Percentiles rank a stretch among this genome's conserved stretches.
phyloP scores from a whole-genome alignment of 2,329 filamentous ascomycete genomes.

The Aspergillus transmontanensis region DNA sequence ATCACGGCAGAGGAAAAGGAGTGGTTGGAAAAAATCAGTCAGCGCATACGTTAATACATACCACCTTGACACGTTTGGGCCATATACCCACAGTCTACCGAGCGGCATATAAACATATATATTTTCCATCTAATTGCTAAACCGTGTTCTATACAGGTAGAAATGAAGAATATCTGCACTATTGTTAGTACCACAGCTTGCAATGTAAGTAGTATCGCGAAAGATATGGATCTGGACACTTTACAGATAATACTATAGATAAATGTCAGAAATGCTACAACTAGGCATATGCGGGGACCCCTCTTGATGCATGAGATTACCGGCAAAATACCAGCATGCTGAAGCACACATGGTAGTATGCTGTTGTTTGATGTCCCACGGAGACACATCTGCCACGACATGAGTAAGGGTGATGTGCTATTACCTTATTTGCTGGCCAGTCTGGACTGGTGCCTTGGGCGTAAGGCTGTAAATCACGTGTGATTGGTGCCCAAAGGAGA shows the following conservation, averaged over 20 bases:
- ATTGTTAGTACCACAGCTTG: too few relatives aligned
- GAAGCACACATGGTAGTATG: background rate
- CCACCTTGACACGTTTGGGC: background rate
- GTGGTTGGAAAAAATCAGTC: slow-evolving; percentile 35
- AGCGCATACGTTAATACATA: slow-evolving; percentile 30
- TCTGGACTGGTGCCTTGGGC: slow-evolving; percentile 9
- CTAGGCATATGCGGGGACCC: too few relatives aligned
- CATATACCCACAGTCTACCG: background rate
- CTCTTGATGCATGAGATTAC: background rate
- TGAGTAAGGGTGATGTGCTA: background rate
- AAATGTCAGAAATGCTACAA: too few relatives aligned
- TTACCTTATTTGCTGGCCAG: slow-evolving; percentile 4
- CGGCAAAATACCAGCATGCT: background rate
- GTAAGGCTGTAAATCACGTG: slow-evolving; percentile 23
- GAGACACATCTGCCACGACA: background rate
- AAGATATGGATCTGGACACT: too few relatives aligned
- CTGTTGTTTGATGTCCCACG: too few relatives aligned
- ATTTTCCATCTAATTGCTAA: too few relatives aligned
- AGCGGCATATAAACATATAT: background rate
- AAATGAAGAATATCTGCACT: too few relatives aligned
- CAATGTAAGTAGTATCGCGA: too few relatives aligned
- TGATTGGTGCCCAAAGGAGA: slow-evolving; percentile 22
- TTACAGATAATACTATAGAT: too few relatives aligned
- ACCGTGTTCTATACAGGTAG: too few relatives aligned
- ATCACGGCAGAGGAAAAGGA: slow-evolving; percentile 36